Evolutionary conservation across 1,139 yeast species (phyloP).

Genomic region (Petasospora fabianii): DNA sequence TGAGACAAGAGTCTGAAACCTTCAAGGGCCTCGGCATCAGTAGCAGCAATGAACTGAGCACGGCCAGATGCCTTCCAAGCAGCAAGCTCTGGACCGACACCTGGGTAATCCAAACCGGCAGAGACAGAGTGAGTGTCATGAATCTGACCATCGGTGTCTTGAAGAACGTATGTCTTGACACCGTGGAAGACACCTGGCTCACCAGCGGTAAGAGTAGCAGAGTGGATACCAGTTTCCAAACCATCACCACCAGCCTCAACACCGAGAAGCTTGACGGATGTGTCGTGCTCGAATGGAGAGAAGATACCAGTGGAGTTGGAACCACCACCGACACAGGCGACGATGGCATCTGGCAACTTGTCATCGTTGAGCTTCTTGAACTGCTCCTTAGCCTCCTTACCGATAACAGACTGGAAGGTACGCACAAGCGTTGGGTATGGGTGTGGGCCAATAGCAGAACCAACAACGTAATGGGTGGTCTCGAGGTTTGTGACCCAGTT

Average conservation of each 20-base stretch:
- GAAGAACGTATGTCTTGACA: slow-evolving; percentile 89
- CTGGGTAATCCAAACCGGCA: slow-evolving; percentile 98
- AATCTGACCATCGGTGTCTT: slow-evolving; percentile 90
- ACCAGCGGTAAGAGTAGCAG: slow-evolving; percentile 92
- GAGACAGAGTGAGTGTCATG: slow-evolving; percentile 97
- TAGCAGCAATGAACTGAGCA: slow-evolving; percentile 86
- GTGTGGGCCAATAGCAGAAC: slow-evolving; percentile 98
- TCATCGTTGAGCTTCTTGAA: slow-evolving; percentile 75
- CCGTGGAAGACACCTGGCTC: slow-evolving; percentile 98
- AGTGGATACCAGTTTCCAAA: slow-evolving; percentile 76
- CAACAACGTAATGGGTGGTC: slow-evolving; percentile 90
- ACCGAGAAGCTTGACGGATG: slow-evolving; percentile 76
- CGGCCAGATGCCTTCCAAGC: slow-evolving; percentile 93
- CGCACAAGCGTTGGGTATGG: slow-evolving; percentile 98
- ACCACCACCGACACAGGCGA: slow-evolving; percentile 99
- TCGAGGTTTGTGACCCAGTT: slow-evolving; percentile 88
- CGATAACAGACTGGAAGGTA: slow-evolving; percentile 97
- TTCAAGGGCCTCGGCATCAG: slow-evolving; percentile 86
- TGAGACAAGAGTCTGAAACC: slow-evolving; percentile 89
- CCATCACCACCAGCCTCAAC: slow-evolving; percentile 99
- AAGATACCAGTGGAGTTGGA: slow-evolving; percentile 96
- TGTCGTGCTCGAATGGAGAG: slow-evolving; percentile 85
- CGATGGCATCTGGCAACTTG: slow-evolving; percentile 85
- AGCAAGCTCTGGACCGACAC: slow-evolving; percentile 98
- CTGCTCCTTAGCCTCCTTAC: slow-evolving; percentile 90